Base-by-base conservation (phyloP, 1,139 yeast species). In the Yamadazyma triangularis region DNA sequence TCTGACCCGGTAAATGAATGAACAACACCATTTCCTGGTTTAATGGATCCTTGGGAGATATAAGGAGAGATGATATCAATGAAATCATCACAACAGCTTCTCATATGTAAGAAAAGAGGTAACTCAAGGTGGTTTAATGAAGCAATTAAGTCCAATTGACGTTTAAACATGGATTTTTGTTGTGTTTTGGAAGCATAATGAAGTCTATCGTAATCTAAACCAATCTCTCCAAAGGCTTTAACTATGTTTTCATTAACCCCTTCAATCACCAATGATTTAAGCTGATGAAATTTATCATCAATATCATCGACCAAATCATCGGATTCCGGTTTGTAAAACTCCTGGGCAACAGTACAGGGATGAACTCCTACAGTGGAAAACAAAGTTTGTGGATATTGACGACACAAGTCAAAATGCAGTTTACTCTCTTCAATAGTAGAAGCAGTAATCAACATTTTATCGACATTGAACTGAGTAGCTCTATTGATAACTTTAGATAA, bases 1-100 rank as follows among this genome's bases (percentile, higher is more conserved):
- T 58, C 41, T 0, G 89, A 64, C 3, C 96, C 99, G 0, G 98
- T 89, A 53, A 89, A 91, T 1, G 97, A 88, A 54, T 93, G 99
- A 2, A 91, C 93, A 4, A 91, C 93, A 6, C 89, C 86, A 24
- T 73, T 70, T 8, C 64, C 65, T 14, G 33, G 36, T 13, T 31
- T 27, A 31, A 70, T 58, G 23, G 60, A 56, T 1, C 65, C 61
- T 4, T 61, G 68, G 0, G 61, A 60, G 2, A 86, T 46, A 34
- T 56, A 69, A 2, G 91, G 91, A 31, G 58, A 53, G 14, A 91
- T 47, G 6, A 84, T 75, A 0, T 54, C 48, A 1, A 80, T 58
- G 46, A 91, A 91, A 53, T 91, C 98, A 32, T 75, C 80, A 44
- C 84, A 79, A n/a, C 95, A 86, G 29, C 77, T 79, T 47, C 98